Evolutionary conservation across 148 eudicot genomes (phyloP).

Genomic region (Salicornia ramosissima): DNA sequence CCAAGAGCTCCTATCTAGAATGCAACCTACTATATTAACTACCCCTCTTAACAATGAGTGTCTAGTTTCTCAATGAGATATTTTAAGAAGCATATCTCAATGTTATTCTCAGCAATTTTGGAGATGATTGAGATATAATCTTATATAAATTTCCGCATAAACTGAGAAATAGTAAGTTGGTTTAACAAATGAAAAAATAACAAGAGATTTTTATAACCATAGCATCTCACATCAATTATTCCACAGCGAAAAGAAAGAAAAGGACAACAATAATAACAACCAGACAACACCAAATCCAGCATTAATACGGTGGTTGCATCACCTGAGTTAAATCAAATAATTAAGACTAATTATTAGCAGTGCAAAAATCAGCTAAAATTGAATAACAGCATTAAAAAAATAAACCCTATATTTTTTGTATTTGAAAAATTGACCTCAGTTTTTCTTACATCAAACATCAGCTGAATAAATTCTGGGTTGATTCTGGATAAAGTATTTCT

Average conservation of each 20-base stretch:
- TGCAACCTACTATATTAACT: too few species aligned
- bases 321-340: constrained; percentile 1
- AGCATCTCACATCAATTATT: not conserved
- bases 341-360: too few species aligned
- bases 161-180: too few species aligned
- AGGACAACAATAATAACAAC: constrained; percentile 5
- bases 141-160: too few species aligned
- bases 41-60: too few species aligned
- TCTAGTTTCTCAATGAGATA: too few species aligned
- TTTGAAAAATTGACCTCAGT: not conserved
- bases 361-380: too few species aligned
- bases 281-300: constrained; percentile 7
- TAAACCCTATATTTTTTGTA: not conserved
- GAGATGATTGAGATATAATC: too few species aligned
- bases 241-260: not conserved
- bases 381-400: not conserved
- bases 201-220: not conserved
- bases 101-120: too few species aligned
- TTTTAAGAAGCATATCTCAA: too few species aligned
- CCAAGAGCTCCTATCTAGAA: not conserved
- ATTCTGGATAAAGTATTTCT: not conserved
- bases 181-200: too few species aligned
- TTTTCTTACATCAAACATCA: not conserved
- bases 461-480: too few species aligned
- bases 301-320: constrained; percentile 6